These are phyloP conservation scores for Fusarium phyllophilum DNA, from an alignment of 2,329 filamentous ascomycete genomes.

Conservation along the genomic window DNA sequence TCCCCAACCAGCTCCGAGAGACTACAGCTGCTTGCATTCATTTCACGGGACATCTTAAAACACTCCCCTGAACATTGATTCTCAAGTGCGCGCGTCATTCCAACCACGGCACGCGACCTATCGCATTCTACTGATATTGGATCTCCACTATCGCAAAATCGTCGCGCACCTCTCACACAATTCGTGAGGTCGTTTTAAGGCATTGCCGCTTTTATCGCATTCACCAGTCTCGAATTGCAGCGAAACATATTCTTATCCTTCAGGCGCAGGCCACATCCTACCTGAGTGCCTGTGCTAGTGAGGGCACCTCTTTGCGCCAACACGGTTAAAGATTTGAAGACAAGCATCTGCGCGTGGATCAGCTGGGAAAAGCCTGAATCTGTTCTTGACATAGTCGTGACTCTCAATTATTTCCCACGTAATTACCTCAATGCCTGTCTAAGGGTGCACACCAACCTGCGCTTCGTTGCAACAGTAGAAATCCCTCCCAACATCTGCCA, in stretches of 20 bases:
- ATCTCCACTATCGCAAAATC: conserved; percentile 5
- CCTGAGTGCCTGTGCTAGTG: conserved; percentile 10
- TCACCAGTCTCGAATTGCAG: neutral
- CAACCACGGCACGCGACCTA: conserved; percentile 29
- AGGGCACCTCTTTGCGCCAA: conserved; percentile 28
- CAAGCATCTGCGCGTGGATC: conserved; percentile 38
- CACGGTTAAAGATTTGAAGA: conserved; percentile 37
- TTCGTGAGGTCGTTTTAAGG: neutral
- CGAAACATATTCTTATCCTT: neutral
- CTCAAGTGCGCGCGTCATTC: conserved; percentile 4
- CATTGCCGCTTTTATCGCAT: neutral
- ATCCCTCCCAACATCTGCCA: conserved; percentile 29
- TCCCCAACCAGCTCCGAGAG: neutral
- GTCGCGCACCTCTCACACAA: conserved; percentile 11
- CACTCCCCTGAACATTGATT: neutral
- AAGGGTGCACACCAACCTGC: conserved; percentile 40
- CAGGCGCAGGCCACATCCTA: conserved; percentile 6
- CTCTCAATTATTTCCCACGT: conserved; percentile 48
- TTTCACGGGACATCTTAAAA: neutral
- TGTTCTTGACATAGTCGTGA: conserved; percentile 49
- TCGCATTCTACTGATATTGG: conserved; percentile 19
- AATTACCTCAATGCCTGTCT: conserved; percentile 47
- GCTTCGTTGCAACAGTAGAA: conserved; percentile 46
- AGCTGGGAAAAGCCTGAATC: conserved; percentile 39
- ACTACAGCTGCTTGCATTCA: neutral